phyloP scores from a whole-genome alignment of 2,329 filamentous ascomycete genomes.

The Scedosporium dehoogii region DNA sequence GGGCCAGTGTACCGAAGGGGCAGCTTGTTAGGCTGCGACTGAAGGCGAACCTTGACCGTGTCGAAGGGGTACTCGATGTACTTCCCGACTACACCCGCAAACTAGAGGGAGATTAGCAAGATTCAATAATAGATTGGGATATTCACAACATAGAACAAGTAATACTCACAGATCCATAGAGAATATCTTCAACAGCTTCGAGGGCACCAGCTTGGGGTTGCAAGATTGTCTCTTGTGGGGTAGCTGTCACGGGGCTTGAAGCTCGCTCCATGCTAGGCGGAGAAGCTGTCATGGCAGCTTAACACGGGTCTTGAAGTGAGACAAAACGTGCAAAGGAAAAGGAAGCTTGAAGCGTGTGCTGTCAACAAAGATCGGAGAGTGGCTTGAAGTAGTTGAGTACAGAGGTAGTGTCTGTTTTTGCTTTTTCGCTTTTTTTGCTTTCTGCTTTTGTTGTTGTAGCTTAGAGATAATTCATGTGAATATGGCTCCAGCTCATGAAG shows the following conservation, averaged over 20 bases:
- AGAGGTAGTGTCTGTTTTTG: no score
- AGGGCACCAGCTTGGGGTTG: not conserved
- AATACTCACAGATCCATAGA: slow-evolving; percentile 69
- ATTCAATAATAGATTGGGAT: slow-evolving; percentile 4
- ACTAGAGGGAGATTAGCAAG: slow-evolving; percentile 29
- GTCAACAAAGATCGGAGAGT: not conserved
- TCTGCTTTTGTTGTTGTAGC: no score
- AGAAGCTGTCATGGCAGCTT: not conserved
- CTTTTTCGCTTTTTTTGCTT: no score
- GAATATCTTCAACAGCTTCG: slow-evolving; percentile 59
- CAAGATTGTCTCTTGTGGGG: not conserved
- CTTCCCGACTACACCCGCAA: slow-evolving; percentile 82
- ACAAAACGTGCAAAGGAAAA: not conserved
- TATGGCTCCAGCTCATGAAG: not conserved
- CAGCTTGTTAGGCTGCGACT: slow-evolving; percentile 82
- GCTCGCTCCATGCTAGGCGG: not conserved
- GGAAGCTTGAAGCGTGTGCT: not conserved
- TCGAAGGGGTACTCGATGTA: slow-evolving; percentile 98
- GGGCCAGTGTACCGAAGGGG: slow-evolving; percentile 78
- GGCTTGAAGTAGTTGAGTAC: not conserved
- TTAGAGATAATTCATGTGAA: not conserved
- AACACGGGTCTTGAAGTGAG: not conserved
- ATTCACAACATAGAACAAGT: not conserved
- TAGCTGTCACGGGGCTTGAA: not conserved
- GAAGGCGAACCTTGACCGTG: slow-evolving; percentile 92